Conservation (phyloP, 1,284 basidiomycete genomes). For the Ganoderma lucidum region DNA sequence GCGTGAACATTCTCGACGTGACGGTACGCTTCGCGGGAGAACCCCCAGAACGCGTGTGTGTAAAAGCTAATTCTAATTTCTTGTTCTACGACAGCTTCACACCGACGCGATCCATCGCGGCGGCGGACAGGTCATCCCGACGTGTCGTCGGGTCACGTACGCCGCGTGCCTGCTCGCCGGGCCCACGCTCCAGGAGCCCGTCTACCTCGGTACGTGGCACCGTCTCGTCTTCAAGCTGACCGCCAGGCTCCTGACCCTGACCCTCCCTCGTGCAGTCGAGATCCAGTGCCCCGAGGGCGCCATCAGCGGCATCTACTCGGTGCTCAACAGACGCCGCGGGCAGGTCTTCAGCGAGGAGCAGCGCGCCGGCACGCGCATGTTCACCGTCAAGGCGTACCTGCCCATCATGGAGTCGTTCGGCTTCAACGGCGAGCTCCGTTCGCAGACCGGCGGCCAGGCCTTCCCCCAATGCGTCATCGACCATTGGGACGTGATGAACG, state of each 20-base stretch:
- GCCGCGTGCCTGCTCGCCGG: slow-evolving; percentile 93
- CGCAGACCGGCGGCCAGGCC: slow-evolving; percentile 94
- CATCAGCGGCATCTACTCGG: slow-evolving; percentile 97
- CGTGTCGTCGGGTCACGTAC: slow-evolving; percentile 95
- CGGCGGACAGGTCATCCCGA: slow-evolving; percentile 98
- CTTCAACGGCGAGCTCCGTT: slow-evolving; percentile 97
- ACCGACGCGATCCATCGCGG: slow-evolving; percentile 99
- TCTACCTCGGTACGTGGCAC: slow-evolving; percentile 81
- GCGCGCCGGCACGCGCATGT: slow-evolving; percentile 98
- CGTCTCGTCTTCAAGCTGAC: too few species aligned
- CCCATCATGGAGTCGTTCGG: slow-evolving; percentile 99
- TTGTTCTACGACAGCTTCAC: slow-evolving; percentile 71
- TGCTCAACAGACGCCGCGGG: slow-evolving; percentile 97
- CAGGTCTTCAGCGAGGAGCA: slow-evolving; percentile 99
- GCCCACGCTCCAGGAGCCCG: slow-evolving; percentile 95
- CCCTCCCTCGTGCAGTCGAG: slow-evolving; percentile 66
- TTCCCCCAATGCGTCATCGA: slow-evolving; percentile 98
- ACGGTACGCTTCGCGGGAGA: slow-evolving; percentile 62
- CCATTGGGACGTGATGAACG: slow-evolving; percentile 89
- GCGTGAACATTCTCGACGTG: slow-evolving; percentile 97
- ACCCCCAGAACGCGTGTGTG: slow-evolving; percentile 7
- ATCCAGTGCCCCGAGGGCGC: slow-evolving; percentile 98
- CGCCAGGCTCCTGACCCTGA: slow-evolving; percentile 14
- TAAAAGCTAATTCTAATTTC: slow-evolving; percentile 13
- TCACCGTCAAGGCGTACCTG: slow-evolving; percentile 99